Percentiles rank a stretch among this genome's conserved stretches.
phyloP scores from a whole-genome alignment of 2,329 filamentous ascomycete genomes.

The Cladophialophora yegresii region DNA sequence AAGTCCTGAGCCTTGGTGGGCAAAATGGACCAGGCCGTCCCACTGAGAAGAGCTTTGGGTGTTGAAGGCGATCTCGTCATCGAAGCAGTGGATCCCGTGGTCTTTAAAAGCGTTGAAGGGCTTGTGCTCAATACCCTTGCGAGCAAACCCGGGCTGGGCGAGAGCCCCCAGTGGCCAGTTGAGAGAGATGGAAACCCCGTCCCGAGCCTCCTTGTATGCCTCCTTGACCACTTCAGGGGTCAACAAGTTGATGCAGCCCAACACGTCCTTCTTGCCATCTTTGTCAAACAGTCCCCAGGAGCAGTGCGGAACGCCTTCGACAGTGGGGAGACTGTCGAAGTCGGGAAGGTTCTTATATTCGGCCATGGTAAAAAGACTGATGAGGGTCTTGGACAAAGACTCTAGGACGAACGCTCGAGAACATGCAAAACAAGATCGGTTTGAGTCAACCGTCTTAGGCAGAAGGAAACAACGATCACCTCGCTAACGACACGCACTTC shows the following conservation, averaged over 20 bases:
- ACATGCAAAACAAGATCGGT: too few relatives aligned
- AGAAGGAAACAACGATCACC: too few relatives aligned
- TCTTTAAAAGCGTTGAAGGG: slow-evolving; percentile 20
- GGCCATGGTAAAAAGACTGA: not conserved
- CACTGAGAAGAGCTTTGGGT: slow-evolving; percentile 23
- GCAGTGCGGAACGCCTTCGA: slow-evolving; percentile 1
- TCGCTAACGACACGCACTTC: too few relatives aligned
- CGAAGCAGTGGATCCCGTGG: slow-evolving; percentile 7
- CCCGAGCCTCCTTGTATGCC: slow-evolving; percentile 41
- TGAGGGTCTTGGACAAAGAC: too few relatives aligned
- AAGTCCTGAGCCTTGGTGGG: slow-evolving; percentile 40
- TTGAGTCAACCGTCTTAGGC: too few relatives aligned
- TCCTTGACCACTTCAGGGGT: slow-evolving; percentile 47
- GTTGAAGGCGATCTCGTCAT: slow-evolving; percentile 40
- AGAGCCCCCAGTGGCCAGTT: slow-evolving; percentile 43
- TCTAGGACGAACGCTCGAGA: too few relatives aligned
- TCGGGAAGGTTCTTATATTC: not conserved
- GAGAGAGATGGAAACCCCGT: slow-evolving; percentile 41
- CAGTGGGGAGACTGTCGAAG: not conserved
- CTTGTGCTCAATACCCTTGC: slow-evolving; percentile 34
- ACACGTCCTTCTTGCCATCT: slow-evolving; percentile 46
- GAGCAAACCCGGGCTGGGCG: slow-evolving; percentile 19
- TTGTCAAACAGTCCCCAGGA: slow-evolving; percentile 55
- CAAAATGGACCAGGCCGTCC: slow-evolving; percentile 33
- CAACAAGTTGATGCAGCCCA: slow-evolving; percentile 58